Evolutionary conservation across 2,329 filamentous ascomycete genomes (phyloP), one percentile per base, ranked within the genome.

Genomic region (Colletotrichum trifolii): DNA sequence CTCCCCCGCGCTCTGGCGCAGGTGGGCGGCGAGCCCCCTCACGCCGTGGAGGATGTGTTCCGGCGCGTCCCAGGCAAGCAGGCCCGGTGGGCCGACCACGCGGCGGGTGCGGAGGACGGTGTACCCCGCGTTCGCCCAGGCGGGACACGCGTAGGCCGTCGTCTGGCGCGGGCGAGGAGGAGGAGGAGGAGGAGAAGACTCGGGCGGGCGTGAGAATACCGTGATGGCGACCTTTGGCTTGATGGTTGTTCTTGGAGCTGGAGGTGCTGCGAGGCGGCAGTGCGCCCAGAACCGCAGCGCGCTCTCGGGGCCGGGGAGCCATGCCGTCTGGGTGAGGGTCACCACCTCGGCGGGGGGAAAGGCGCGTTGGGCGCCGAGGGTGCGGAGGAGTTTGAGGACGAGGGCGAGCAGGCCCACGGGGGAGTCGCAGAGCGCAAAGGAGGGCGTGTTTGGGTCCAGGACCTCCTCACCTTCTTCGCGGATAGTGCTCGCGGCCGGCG

Each of bases 301-400:
- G 2, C 83, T 83, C 70, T 91, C 89, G 0, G 88, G 88, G 0
- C 89, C 89, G 0, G 89, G 88, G 1, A 91, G 75, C 89, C 89
- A 91, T 25, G 87, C 84, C 35, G 91, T 76, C 72, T 87, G 84
- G 2, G 87, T 84, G 70, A 89, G 78, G 15, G 86, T 87, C 63
- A 91, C 79, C 33, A 91, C 78, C 59, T 90, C 86, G 12, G 79
- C 77, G 4, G 79, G 76, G 2, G 79, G 78, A 54, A 87, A 79
- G 13, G 78, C 75, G 60, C 79, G 76, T 6, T 68, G 73, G 0
- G 80, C 77, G 3, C 76, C 79, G 4, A 80, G 72, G 2, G 78
- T 74, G 13, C 79, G 77, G 55, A 88, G 73, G 2, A 78, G 75
- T 70, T 81, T 82, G 63, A 87, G 72, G 5, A 87, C 78, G 66